Conservation (phyloP, 2,329 filamentous ascomycete species). For the Colletotrichum kahawae region DNA sequence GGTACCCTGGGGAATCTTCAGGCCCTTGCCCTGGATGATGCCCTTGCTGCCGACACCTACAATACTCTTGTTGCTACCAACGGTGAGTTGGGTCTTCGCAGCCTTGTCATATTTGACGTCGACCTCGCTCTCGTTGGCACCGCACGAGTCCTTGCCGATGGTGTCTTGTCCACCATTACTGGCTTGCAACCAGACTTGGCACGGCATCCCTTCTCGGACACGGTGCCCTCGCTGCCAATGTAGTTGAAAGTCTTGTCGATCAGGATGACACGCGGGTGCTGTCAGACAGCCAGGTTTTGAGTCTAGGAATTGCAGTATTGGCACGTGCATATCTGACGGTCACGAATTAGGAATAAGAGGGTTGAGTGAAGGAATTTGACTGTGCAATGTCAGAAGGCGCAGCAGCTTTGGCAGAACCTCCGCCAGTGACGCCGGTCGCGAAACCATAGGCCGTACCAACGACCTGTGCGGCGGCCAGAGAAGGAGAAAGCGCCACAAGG, state of each 20-base stretch:
- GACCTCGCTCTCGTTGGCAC: conserved; percentile 46
- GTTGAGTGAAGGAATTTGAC: background rate
- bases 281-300: conserved; percentile 28
- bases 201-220: conserved; percentile 58
- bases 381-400: conserved; percentile 6
- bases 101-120: conserved; percentile 56
- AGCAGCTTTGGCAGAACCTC: background rate
- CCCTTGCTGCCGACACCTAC: conserved; percentile 57
- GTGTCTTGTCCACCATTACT: conserved; percentile 21
- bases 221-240: conserved; percentile 57
- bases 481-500: conserved; percentile 21
- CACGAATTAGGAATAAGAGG: background rate
- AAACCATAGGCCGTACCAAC: conserved; percentile 32
- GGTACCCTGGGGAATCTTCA: conserved; percentile 49
- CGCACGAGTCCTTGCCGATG: conserved; percentile 26
- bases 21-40: conserved; percentile 62
- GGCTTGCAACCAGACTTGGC: conserved; percentile 48
- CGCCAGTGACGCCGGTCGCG: conserved; percentile 13
- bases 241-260: conserved; percentile 62
- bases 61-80: conserved; percentile 62
- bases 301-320: conserved; percentile 11
- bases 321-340: background rate
- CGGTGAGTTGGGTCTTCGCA: conserved; percentile 52
- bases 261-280: conserved; percentile 57
- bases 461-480: conserved; percentile 28